phyloP scores from a whole-genome alignment of 73 alveolate genomes.

The Symbiodinium natans region DNA sequence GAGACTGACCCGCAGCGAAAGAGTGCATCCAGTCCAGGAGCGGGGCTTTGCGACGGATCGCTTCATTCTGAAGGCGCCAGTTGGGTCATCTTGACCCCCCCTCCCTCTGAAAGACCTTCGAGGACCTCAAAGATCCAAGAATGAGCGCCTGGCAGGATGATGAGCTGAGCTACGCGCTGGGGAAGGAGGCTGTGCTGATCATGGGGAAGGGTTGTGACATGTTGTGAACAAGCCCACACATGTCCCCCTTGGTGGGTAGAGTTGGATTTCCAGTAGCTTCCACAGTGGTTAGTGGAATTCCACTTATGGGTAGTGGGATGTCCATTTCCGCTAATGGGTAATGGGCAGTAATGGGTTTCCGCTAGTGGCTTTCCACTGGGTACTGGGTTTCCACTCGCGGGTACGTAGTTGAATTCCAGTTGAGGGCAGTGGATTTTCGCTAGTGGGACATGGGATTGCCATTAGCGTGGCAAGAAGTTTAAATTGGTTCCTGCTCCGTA shows the following conservation, averaged over 20 bases:
- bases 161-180: conserved; percentile 89
- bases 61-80: conserved; percentile 40
- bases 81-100: background rate
- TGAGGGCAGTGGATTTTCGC: too few species aligned
- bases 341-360: too few species aligned
- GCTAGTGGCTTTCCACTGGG: too few species aligned
- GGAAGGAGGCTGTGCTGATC: conserved; percentile 26
- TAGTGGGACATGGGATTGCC: too few species aligned
- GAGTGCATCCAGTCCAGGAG: conserved; percentile 30
- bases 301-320: too few species aligned
- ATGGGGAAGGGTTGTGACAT: background rate
- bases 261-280: background rate
- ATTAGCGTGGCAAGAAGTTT: too few species aligned
- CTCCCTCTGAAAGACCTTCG: background rate
- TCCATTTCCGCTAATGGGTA: too few species aligned
- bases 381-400: too few species aligned
- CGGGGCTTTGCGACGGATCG: conserved; percentile 80
- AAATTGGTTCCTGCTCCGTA: too few species aligned
- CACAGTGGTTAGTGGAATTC: too few species aligned
- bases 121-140: too few species aligned
- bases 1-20: background rate
- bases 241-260: background rate
- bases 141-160: conserved; percentile 42
- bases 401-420: too few species aligned
- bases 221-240: background rate